Evolutionary conservation across 352 stramenopile species (phyloP).

Genomic region (Pythium guiyangense): DNA sequence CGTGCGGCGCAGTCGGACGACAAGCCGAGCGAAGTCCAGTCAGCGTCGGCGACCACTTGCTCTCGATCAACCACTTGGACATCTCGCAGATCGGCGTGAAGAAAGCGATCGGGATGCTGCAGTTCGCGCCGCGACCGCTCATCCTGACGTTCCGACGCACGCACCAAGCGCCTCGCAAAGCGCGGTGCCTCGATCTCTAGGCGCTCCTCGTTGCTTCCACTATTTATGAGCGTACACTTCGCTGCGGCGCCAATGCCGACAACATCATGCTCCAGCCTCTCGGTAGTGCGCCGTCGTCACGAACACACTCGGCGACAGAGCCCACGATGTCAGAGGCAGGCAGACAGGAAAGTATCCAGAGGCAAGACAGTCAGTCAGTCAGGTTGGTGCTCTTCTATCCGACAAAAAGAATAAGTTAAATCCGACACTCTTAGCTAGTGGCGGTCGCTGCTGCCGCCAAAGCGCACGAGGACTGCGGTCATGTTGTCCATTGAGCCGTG

Average conservation of each 20-base stretch:
- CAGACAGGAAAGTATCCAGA: too few relatives aligned
- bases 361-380: too few relatives aligned
- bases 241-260: too few relatives aligned
- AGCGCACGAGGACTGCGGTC: constrained; percentile 73
- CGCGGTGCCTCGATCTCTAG: constrained; percentile 50
- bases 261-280: too few relatives aligned
- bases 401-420: too few relatives aligned
- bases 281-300: too few relatives aligned
- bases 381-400: too few relatives aligned
- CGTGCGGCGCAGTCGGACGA: constrained; percentile 20
- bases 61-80: constrained; percentile 74
- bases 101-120: constrained; percentile 52
- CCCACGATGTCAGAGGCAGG: too few relatives aligned
- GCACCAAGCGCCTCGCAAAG: constrained; percentile 16
- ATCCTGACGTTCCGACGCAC: constrained; percentile 61
- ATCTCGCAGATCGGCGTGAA: constrained; percentile 53
- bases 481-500: constrained; percentile 81
- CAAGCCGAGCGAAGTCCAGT: constrained; percentile 24
- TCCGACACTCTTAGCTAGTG: too few relatives aligned
- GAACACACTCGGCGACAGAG: too few relatives aligned
- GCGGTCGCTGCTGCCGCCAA: constrained; percentile 16
- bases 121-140: constrained; percentile 59
- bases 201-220: background rate
- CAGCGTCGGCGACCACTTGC: constrained; percentile 43
- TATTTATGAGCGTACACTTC: background rate